A percentile compares a stretch with the other conserved stretches of the same genome.
Conservation (phyloP, 306 rosid genomes). For the Trifolium repens region DNA sequence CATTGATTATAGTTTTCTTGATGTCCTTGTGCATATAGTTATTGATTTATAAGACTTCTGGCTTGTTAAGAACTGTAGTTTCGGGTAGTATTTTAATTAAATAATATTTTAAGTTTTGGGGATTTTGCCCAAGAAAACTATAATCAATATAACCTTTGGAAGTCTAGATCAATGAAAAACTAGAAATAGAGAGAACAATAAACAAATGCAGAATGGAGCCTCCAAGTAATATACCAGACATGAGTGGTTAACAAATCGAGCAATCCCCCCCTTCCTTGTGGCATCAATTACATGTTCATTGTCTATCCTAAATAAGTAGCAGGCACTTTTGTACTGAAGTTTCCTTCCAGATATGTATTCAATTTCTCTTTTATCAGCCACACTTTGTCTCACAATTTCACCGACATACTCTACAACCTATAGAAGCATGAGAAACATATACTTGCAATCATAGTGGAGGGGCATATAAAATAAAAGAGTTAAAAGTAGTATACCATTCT, state of each 20-base stretch:
- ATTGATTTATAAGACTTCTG: neutral
- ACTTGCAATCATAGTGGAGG: constrained; percentile 12
- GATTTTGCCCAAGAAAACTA: constrained; percentile 8
- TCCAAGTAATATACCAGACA: constrained; percentile 60
- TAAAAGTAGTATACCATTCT: constrained; percentile 61
- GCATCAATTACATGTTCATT: constrained; percentile 77
- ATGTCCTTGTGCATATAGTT: neutral
- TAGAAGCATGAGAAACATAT: constrained; percentile 33
- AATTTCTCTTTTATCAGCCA: constrained; percentile 70
- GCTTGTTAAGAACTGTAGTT: constrained; percentile 19
- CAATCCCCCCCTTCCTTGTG: constrained; percentile 75
- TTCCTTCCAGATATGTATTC: constrained; percentile 71
- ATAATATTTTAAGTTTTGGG: neutral
- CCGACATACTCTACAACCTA: constrained; percentile 83
- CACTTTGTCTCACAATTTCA: constrained; percentile 70
- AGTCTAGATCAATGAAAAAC: neutral
- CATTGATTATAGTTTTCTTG: neutral
- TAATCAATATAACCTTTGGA: constrained; percentile 9
- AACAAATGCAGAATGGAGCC: constrained; percentile 3
- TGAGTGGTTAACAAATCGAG: constrained; percentile 80
- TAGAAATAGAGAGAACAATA: neutral
- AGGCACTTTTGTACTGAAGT: constrained; percentile 75
- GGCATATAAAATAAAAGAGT: neutral
- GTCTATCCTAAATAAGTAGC: constrained; percentile 80
- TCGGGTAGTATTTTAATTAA: neutral